Conservation (phyloP, 2,329 filamentous ascomycete species). For the Stemphylium beticola region DNA sequence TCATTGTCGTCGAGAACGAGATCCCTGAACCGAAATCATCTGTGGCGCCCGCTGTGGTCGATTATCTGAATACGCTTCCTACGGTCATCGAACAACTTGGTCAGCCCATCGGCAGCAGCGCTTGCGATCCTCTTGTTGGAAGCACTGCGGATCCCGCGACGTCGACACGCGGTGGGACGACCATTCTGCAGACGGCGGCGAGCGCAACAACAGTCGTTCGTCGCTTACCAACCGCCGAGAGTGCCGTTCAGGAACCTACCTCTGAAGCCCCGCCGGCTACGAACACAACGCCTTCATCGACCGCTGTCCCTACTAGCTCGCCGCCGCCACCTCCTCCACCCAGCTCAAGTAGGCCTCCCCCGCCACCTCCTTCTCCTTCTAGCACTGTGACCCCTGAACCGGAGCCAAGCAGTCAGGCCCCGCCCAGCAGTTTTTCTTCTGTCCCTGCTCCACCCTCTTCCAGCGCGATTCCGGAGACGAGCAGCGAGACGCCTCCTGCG, state of each 20-base stretch:
- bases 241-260: background rate
- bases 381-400: slow-evolving; percentile 13
- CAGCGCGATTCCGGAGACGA: slow-evolving; percentile 13
- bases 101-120: slow-evolving; percentile 29
- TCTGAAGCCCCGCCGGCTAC: slow-evolving; percentile 11
- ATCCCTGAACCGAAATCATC: slow-evolving; percentile 28
- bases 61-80: slow-evolving; percentile 38
- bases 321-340: slow-evolving; percentile 15
- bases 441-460: slow-evolving; percentile 16
- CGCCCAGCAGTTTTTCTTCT: background rate
- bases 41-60: slow-evolving; percentile 37
- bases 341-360: slow-evolving; percentile 10
- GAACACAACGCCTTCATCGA: slow-evolving; percentile 1
- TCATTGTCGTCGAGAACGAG: slow-evolving; percentile 27
- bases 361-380: slow-evolving; percentile 17
- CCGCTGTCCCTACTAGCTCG: background rate
- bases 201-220: slow-evolving; percentile 3
- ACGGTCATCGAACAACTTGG: slow-evolving; percentile 42
- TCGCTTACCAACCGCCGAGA: background rate
- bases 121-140: slow-evolving; percentile 43
- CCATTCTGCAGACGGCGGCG: slow-evolving; percentile 8
- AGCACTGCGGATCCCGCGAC: slow-evolving; percentile 2
- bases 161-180: slow-evolving; percentile 11
- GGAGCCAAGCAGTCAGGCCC: background rate
- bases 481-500: slow-evolving; percentile 10